phyloP scores from a whole-genome alignment of 257 asterid species.

The Ballota nigra region DNA sequence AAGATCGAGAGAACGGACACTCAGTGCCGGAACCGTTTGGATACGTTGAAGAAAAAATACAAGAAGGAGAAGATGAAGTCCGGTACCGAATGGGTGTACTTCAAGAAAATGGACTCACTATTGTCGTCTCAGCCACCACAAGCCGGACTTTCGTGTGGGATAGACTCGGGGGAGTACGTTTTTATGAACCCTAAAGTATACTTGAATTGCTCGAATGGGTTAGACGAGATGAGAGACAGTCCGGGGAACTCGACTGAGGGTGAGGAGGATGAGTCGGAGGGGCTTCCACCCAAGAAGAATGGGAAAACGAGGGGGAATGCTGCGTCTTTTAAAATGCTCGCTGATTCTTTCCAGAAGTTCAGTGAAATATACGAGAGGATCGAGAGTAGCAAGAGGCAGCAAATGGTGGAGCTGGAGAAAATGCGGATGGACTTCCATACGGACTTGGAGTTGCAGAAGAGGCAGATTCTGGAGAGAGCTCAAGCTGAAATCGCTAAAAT shows the following conservation, averaged over 20 bases:
- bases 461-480: conserved; percentile 78
- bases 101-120: conserved; percentile 70
- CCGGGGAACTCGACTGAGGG: conserved; percentile 54
- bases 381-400: conserved; percentile 74
- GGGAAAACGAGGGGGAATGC: conserved; percentile 21
- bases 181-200: conserved; percentile 57
- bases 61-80: conserved; percentile 77
- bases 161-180: conserved; percentile 75
- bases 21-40: conserved; percentile 89
- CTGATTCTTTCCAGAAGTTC: conserved; percentile 74
- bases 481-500: conserved; percentile 78
- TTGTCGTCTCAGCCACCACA: conserved; percentile 50
- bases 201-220: conserved; percentile 53
- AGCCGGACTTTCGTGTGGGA: conserved; percentile 68
- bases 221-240: conserved; percentile 82
- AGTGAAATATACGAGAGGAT: conserved; percentile 74
- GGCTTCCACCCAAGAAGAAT: conserved; percentile 40
- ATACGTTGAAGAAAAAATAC: conserved; percentile 88
- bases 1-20: conserved; percentile 76
- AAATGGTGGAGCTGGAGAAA: conserved; percentile 75
- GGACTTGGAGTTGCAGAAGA: conserved; percentile 76
- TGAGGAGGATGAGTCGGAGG: conserved; percentile 51
- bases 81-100: conserved; percentile 72
- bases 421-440: conserved; percentile 82
- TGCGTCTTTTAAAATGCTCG: conserved; percentile 56